Evolutionary conservation across 2,329 filamentous ascomycete genomes (phyloP), one percentile per base, ranked within the genome.

Genomic region (Bipolaris sorokiniana): DNA sequence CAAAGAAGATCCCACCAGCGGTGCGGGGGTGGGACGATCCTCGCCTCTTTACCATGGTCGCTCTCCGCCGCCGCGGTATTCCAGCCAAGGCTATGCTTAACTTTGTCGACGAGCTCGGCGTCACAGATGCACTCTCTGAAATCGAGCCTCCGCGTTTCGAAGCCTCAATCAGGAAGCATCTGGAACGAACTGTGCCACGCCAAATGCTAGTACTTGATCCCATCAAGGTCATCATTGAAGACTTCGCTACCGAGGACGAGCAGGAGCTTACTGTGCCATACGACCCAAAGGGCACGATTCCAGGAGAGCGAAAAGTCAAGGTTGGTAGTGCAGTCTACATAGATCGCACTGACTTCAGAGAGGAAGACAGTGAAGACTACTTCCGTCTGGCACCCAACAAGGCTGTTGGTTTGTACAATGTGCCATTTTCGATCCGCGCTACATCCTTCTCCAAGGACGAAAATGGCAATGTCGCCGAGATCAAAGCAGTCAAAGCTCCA

Each of bases 1-100:
- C 70, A 41, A 65, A 63, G 54, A 62, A 70, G 9, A 78, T 82
- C 34, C 74, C 79, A 13, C 79, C 80, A 3, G 76, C 88, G 62
- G 93, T 98, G 7, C 86, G 90, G 36, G 91, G 86, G 52, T 97
- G 93, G 92, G 91, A 97, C 67, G 94, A 97, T 69, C 94, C 94
- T 10, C 86, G 94, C 33, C 82, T 98, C 5, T 97, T 91, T 79
- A 97, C 93, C 1, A 81, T 97, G 16, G 92, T 94, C 58, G 92
- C 86, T 1, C 85, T 97, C 48, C 88, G 91, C 51, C 86, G 94
- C 49, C 86, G 93, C 56, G 94, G 94, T 72, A 86, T 97, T 0
- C 94, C 94, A 0, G 92, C 94, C 0, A 91, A 90, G 22, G 93
- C 92, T 1, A 90, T 97, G 58, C 85, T 97, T 56, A 89, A 91